Evolutionary conservation across 805 yeast species (phyloP), one percentile per base, ranked within the genome.

Genomic region (Pichia scutulata): DNA sequence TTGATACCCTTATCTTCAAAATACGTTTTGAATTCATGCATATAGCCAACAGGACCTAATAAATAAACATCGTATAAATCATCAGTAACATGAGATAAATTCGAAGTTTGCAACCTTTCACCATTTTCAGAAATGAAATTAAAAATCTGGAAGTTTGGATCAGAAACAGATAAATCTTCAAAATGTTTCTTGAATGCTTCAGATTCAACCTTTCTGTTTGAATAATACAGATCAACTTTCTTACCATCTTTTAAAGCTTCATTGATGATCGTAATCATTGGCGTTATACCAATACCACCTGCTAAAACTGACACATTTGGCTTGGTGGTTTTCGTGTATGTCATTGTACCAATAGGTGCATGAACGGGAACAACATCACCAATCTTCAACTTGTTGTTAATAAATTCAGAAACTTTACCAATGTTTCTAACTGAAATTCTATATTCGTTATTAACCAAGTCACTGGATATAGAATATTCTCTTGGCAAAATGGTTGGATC

Each of bases 201-300:
- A 40, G 54, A 48, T 22, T 48, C 49, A 13, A 42, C 26, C 7
- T 45, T 37, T 46, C 55, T 58, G 51, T 68, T 69, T 19, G 75
- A 70, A 56, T 71, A 66, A 42, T 63, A 56, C 44, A 74, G 57
- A 9, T 53, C 57, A n/a, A 71, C 72, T 4, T 55, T 49, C 48
- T 65, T 64, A 8, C 65, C 69, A 26, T 62, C 64, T 12, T 52
- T 52, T 44, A 67, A 60, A 8, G 70, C 75, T 8, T 58, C 46
- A 58, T 78, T 78, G 19, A 73, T 60, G 60, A 81, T 74, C 7
- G 86, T 70, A 33, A 83, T 57, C 30, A 80, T 50, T 33, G 89
- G 89, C 7, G 89, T 84, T 46, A 80, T 77, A 54, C 88, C 89
- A 50, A 81, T 79, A 48, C 89, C 89, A 44, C 82, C 85, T 21